A percentile compares a stretch with the other conserved stretches of the same genome.
phyloP scores from a whole-genome alignment of 305 asterid genomes.

The Nicotiana rustica region DNA sequence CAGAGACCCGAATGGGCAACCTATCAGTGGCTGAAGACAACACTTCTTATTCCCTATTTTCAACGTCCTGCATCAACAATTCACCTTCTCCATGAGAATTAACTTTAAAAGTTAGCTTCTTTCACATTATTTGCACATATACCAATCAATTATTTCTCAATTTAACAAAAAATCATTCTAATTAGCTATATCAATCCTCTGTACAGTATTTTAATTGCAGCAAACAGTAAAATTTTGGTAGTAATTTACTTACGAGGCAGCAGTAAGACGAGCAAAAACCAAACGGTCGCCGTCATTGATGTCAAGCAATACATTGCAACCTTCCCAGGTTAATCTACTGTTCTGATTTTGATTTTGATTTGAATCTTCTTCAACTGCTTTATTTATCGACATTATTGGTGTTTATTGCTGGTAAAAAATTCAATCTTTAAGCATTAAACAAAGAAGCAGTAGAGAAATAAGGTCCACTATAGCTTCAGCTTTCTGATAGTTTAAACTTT shows the following conservation, averaged over 20 bases:
- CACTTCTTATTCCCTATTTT: slow-evolving; percentile 84
- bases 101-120: background rate
- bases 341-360: slow-evolving; percentile 45
- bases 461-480: slow-evolving; percentile 23
- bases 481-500: background rate
- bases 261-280: slow-evolving; percentile 88
- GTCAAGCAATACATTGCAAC: slow-evolving; percentile 95
- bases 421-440: background rate
- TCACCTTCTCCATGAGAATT: background rate
- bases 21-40: slow-evolving; percentile 82
- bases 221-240: background rate
- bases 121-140: background rate
- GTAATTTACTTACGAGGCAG: slow-evolving; percentile 68
- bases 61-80: slow-evolving; percentile 55
- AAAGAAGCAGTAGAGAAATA: background rate
- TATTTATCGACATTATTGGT: slow-evolving; percentile 48
- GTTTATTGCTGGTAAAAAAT: background rate
- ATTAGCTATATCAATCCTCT: background rate
- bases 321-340: slow-evolving; percentile 86
- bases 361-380: slow-evolving; percentile 42
- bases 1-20: slow-evolving; percentile 79
- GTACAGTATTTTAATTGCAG: background rate
- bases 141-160: background rate
- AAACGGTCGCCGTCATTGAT: slow-evolving; percentile 90
- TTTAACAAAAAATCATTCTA: background rate